phyloP scores from a whole-genome alignment of 1,139 yeast genomes.

The Taphrina confusa region DNA sequence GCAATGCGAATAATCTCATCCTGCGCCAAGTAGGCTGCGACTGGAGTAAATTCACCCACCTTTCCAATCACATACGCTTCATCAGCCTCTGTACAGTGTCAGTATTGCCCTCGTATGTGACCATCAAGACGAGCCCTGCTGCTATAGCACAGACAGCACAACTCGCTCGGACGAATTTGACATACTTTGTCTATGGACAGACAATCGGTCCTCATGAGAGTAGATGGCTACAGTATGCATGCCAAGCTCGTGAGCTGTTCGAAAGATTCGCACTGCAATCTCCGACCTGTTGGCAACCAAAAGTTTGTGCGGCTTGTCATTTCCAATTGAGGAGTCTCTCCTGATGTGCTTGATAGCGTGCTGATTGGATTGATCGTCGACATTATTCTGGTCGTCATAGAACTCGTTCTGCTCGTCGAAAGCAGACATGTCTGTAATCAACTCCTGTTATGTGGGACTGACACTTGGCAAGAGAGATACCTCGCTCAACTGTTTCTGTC shows the following conservation, averaged over 20 bases:
- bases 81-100: slow-evolving; percentile 46
- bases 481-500: no score
- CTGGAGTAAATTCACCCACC: slow-evolving; percentile 89
- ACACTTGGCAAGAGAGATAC: no score
- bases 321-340: slow-evolving; percentile 19
- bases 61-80: slow-evolving; percentile 77
- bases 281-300: slow-evolving; percentile 38
- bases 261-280: slow-evolving; percentile 56
- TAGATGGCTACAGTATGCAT: slow-evolving; percentile 98
- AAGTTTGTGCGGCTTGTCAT: slow-evolving; percentile 28
- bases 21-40: slow-evolving; percentile 91
- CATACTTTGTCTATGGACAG: slow-evolving; percentile 74
- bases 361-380: slow-evolving; percentile 34
- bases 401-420: slow-evolving; percentile 24
- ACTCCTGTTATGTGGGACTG: no score
- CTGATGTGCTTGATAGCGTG: slow-evolving; percentile 33
- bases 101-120: no score
- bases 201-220: slow-evolving; percentile 91
- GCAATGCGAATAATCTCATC: slow-evolving; percentile 95
- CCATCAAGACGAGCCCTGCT: no score
- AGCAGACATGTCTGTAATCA: slow-evolving; percentile 27
- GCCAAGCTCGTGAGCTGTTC: slow-evolving; percentile 96
- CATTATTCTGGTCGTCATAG: slow-evolving; percentile 28
- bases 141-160: no score
- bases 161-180: slow-evolving; percentile 7